Base-by-base conservation (phyloP, 768 basidiomycete species). In the Gloeopeniophorella convolvens region DNA sequence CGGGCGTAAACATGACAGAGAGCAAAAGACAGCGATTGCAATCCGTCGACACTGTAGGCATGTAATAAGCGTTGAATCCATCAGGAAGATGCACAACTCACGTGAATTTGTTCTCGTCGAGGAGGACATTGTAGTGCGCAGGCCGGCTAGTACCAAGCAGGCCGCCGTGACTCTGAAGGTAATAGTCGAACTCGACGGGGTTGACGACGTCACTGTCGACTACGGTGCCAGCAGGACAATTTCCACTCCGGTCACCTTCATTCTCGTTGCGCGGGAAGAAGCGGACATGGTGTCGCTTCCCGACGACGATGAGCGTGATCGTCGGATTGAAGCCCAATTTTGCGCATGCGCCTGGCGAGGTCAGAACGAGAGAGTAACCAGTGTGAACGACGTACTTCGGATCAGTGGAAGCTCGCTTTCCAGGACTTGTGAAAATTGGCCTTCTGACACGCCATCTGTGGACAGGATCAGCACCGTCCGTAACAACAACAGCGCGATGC, bases 1-100 rank as follows among this genome's bases (percentile, higher is more conserved):
- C 87, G 77, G 1, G 87, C 85, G 56, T 88, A 91, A 0, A 88
- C 80, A 40, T 92, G 86, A 59, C 86, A 88, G 0, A 92, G 70
- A 0, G 86, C 82, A 45, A 85, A 90, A 0, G 87, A 81, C 3
- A 82, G 63, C 0, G 76, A 73, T 57, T 91, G 89, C 34, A 91
- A 65, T 13, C 78, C 75, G 59, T 87, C 82, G 13, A 82, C 72
- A 23, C 81, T 85, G 50, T 9, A 45, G 13, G 20, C 45, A 8
- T 35, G n/a, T n/a, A 2, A 34, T 65, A 32, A 51, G 59, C 28
- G 9, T 32, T 43, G 28, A 16, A 30, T 18, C 12, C 18, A 40
- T 26, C 8, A 31, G 6, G 26, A 11, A 23, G 39, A 21, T 12
- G 23, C 7, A 20, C 45, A 33, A 62, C 71, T 53, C 63, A 84